Evolutionary conservation across 1,284 basidiomycete species (phyloP), one percentile per base, ranked within the genome.

Genomic region (Ceratobasidium papillatum): DNA sequence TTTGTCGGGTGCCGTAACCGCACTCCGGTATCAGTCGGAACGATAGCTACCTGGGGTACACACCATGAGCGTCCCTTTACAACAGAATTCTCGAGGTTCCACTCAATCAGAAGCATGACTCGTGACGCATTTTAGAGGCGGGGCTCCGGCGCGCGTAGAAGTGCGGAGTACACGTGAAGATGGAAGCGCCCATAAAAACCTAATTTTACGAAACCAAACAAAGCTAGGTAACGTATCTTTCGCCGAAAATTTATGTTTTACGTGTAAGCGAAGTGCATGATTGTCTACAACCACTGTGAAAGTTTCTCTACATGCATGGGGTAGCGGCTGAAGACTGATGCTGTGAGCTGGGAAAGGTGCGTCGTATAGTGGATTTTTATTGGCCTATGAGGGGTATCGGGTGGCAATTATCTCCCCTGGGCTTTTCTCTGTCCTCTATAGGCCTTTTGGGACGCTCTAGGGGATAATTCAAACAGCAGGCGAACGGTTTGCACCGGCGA

Each of bases 161-260:
- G 38, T 30, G 38, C 32, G 38, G 59, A 22, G 59, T 62, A 19
- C 41, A 62, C 59, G 59, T 62, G 59, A 62, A 62, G 38, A 45
- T 32, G 41, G 59, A 43, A 43, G 59, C 38, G 59, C 38, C 45
- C 38, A 62, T 30, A 12, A 12, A 34, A 45, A 45, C 34, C 41
- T 62, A 25, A 14, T n/a, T 36, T 45, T 62, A 45, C n/a, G 59
- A 45, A 38, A 45, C 22, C 41, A 43, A 62, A 43, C 58, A 61
- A 62, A n/a, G 19, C 27, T 17, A 27, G 54, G 58, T 17, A 61
- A 11, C n/a, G 14, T 11, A 62, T 12, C 41, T 32, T 19, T 27
- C 12, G 41, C 59, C 32, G 27, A 43, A 45, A 62, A 8, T 27
- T 32, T 34, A 9, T 45, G 36, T 59, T 43, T 45, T 45, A 9